Conservation (phyloP, 129 eudicot species). For the Centaurea solstitialis region DNA sequence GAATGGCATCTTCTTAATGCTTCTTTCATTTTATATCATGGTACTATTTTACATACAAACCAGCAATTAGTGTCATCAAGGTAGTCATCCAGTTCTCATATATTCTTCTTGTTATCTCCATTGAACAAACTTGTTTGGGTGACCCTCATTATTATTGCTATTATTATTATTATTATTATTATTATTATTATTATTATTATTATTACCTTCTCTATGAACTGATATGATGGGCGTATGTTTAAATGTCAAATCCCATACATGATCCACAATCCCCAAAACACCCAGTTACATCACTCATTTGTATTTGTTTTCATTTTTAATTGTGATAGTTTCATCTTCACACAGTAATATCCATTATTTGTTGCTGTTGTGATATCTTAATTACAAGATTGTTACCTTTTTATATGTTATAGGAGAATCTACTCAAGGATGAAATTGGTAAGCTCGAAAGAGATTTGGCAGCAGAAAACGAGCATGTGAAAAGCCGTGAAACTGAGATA, state of each 20-base stretch:
- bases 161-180: too few species aligned
- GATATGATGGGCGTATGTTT: not conserved
- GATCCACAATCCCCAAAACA: not conserved
- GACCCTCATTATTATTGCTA: not conserved
- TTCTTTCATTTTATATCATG: not conserved
- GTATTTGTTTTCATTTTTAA: not conserved
- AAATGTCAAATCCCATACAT: not conserved
- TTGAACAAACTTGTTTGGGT: not conserved
- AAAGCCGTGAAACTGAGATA: conserved; percentile 47
- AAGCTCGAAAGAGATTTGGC: conserved; percentile 65
- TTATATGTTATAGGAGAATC: conserved; percentile 54
- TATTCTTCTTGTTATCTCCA: not conserved
- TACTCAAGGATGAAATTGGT: conserved; percentile 70
- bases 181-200: too few species aligned
- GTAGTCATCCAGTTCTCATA: not conserved
- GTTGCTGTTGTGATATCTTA: not conserved
- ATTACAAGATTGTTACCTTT: not conserved
- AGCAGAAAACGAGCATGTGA: conserved; percentile 63
- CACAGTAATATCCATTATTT: not conserved
- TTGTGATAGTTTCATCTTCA: not conserved
- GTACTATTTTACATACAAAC: not conserved
- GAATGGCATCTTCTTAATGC: not conserved
- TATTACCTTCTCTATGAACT: not conserved
- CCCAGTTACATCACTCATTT: not conserved
- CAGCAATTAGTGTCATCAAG: not conserved